Evolutionary conservation across 192 early-diverging fungal species (phyloP), one percentile per base, ranked within the genome.

Genomic region (Rhizoclosmatium globosum): DNA sequence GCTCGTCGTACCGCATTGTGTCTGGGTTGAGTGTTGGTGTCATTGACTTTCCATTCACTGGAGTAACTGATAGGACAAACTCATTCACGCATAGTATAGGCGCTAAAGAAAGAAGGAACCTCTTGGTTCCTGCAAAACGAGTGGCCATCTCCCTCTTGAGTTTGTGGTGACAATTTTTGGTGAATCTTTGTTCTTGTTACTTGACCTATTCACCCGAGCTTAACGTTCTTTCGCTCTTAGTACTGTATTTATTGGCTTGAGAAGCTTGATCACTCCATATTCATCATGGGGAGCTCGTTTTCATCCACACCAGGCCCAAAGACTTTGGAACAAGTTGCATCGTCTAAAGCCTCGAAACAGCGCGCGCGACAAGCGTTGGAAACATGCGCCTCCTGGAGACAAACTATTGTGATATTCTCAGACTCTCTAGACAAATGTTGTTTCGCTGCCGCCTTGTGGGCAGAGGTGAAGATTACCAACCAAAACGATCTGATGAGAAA

Each of bases 11-110:
- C 19, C 59, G 7, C 59, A 74, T 6, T 11, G 69, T 64, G 45
- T 79, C 78, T 39, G 78, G 78, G 44, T 79, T 79, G 13, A 79
- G 71, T 4, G 78, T 79, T 9, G 78, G 78, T 6, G 19, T 62
- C 78, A 79, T 79, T 39, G 43, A 48, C 47, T 64, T 62, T 56
- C 78, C 78, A n/a, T 60, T 73, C 46, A 79, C 47, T n/a, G 71
- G 78, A 17, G 56, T 47, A 7, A 74, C 70, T 19, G 58, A 59
- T 41, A 65, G 17, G 64, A 79, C 47, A 58, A 72, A 79, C 71
- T 79, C 70, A 9, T 74, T 42, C n/a, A 79, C 53, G 47, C 71
- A 71, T 4, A 79, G 78, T 4, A 74, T 7, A 2, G 78, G 78
- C 9, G 77, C 70, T 15, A 57, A 21, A 17, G 31, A 21, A 23